phyloP scores from a whole-genome alignment of 768 basidiomycete species.

The Coprinellus micaceus region DNA sequence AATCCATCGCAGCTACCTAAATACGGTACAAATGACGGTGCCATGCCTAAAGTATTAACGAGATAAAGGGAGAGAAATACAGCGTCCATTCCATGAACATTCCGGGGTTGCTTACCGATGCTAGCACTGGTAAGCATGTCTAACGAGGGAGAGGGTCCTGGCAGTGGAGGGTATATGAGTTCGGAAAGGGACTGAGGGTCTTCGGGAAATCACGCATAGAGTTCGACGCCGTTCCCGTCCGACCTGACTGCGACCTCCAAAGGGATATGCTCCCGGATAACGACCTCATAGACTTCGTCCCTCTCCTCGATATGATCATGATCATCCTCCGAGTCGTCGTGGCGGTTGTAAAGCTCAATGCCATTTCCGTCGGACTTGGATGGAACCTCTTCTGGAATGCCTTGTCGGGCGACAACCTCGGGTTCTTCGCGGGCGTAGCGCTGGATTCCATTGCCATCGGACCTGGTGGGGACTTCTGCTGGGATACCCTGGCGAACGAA shows the following conservation, averaged over 20 bases:
- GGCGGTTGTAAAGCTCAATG: constrained; percentile 20
- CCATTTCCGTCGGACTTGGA: constrained; percentile 24
- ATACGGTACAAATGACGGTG: not conserved
- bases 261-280: constrained; percentile 23
- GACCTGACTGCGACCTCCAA: constrained; percentile 26
- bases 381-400: constrained; percentile 26
- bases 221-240: constrained; percentile 25
- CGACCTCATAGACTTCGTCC: not conserved
- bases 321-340: constrained; percentile 9
- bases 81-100: not conserved
- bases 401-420: constrained; percentile 20
- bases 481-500: constrained; percentile 15
- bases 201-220: too few species aligned
- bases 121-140: not conserved
- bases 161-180: too few species aligned
- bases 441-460: constrained; percentile 30
- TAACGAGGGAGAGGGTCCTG: too few species aligned
- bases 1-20: not conserved
- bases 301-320: constrained; percentile 4
- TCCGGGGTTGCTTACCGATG: not conserved
- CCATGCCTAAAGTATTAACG: not conserved
- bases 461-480: constrained; percentile 20
- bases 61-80: not conserved
- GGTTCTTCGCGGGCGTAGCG: constrained; percentile 40
- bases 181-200: too few species aligned